Base-by-base conservation (phyloP, 1,284 basidiomycete genomes). In the Anthracocystis panici-leucophaei region DNA sequence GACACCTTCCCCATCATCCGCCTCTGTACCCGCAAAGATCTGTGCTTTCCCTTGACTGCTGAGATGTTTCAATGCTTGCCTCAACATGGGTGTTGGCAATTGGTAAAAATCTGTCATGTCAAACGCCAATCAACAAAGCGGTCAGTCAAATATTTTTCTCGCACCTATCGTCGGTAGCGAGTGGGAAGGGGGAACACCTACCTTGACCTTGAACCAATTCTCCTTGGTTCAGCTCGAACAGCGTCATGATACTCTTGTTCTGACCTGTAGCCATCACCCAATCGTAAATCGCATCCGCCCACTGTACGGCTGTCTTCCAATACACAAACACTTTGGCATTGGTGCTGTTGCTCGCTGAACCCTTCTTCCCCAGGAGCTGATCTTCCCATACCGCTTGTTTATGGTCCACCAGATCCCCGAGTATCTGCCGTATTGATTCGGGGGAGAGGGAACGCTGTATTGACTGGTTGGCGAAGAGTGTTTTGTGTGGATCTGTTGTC, bases 201-300 rank as follows among this genome's bases (percentile, higher is more conserved):
- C 75, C 75, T 68, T 71, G 71, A 35, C 56, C 62, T 42, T 87
- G 78, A 5, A 86, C 85, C 50, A 87, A 74, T 53, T 87, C 87
- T n/a, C 88, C 87, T 55, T 88, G 87, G 0, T 86, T 87, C 21
- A 89, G 81, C 77, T 89, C 88, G 72, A 87, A 88, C 53, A 89
- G 86, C 0, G 88, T 89, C 86, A 89, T 86, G 78, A 89, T 88
- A 33, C 85, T 86, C 42, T 86, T 85, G 27, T 85, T 87, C 69
- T 88, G 85, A 0, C 88, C 88, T 27, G 87, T 88, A 18, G 86
- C 86, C n/a, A 85, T 85, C 50, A 88, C 87, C 88, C 88, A 89
- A 38, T 86, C 84, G 68, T 88, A 87, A 46, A 89, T 88, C 18
- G 86, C 55, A 20, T 85, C 78, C 2, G 86, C 88, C 88, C 88